Conservation (phyloP, 495 filamentous ascomycete species). For the Amniculicola lignicola region DNA sequence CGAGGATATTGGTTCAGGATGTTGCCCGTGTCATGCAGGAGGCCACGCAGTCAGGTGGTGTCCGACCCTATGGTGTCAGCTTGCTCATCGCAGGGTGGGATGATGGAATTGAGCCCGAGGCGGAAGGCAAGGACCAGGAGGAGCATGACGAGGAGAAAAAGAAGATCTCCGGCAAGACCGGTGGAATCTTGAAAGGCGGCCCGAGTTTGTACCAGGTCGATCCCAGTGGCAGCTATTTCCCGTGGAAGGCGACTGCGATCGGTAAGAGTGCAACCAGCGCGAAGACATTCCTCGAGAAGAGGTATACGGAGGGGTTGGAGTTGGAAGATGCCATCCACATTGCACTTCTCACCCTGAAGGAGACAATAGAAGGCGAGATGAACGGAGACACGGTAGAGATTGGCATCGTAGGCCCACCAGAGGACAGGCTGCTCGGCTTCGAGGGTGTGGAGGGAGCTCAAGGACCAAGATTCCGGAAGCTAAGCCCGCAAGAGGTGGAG, state of each 20-base stretch:
- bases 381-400: conserved; percentile 99
- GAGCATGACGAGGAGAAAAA: conserved; percentile 64
- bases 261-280: conserved; percentile 97
- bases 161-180: conserved; percentile 71
- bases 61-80: conserved; percentile 95
- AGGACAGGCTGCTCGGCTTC: conserved; percentile 85
- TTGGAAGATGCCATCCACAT: conserved; percentile 98
- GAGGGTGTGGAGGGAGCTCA: conserved; percentile 87
- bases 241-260: conserved; percentile 99
- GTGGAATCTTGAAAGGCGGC: conserved; percentile 90
- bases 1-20: conserved; percentile 96
- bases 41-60: conserved; percentile 95
- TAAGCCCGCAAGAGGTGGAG: conserved; percentile 97
- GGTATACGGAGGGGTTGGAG: conserved; percentile 95
- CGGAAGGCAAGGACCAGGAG: conserved; percentile 46
- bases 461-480: conserved; percentile 91
- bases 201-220: conserved; percentile 98
- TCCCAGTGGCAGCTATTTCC: conserved; percentile 94
- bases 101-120: conserved; percentile 84
- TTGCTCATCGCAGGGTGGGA: conserved; percentile 97
- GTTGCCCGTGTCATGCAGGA: conserved; percentile 98
- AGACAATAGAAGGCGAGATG: conserved; percentile 99
- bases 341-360: conserved; percentile 94
- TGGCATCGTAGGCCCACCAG: conserved; percentile 92
- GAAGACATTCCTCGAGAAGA: conserved; percentile 98